Percentiles rank a stretch among this genome's conserved stretches.
phyloP scores from a whole-genome alignment of 2,329 filamentous ascomycete species.

The Penicillium occitanis region DNA sequence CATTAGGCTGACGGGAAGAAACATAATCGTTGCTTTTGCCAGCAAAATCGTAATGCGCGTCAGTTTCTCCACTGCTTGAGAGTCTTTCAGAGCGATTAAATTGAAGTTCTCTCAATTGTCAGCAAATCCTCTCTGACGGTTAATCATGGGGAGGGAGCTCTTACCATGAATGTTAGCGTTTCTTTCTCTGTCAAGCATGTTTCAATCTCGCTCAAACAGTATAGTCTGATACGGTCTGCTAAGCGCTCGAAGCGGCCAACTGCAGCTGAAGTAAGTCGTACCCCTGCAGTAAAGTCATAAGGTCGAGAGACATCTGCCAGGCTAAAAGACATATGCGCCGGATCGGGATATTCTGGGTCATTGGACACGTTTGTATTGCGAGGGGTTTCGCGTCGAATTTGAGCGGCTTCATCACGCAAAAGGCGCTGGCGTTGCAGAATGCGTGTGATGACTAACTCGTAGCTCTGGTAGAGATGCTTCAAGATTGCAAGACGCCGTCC shows the following conservation, averaged over 20 bases:
- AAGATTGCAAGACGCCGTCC: constrained; percentile 62
- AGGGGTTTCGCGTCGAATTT: constrained; percentile 23
- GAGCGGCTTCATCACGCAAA: constrained; percentile 38
- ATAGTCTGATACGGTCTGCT: constrained; percentile 60
- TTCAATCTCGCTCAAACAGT: constrained; percentile 63
- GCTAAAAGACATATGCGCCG: constrained; percentile 33
- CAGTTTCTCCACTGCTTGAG: constrained; percentile 67
- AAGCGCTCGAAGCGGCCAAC: constrained; percentile 61
- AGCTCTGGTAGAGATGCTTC: constrained; percentile 62
- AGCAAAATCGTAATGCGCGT: constrained; percentile 71
- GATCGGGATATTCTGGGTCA: constrained; percentile 42
- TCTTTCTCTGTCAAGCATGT: constrained; percentile 68
- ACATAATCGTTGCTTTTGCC: constrained; percentile 72
- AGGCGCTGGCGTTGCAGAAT: constrained; percentile 54
- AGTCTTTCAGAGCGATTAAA: constrained; percentile 73
- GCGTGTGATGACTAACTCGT: constrained; percentile 62
- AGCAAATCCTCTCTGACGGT: background rate
- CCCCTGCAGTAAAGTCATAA: constrained; percentile 35
- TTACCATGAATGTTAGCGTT: constrained; percentile 65
- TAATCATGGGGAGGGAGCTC: constrained; percentile 23
- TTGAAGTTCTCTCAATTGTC: constrained; percentile 65
- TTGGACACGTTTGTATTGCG: constrained; percentile 27
- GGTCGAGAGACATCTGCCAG: constrained; percentile 22
- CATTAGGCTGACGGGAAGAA: constrained; percentile 72
- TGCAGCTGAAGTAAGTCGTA: constrained; percentile 49